A percentile compares a stretch with the other conserved stretches of the same genome.
Conservation (phyloP, 768 basidiomycete species). For the Mrakia gelida region DNA sequence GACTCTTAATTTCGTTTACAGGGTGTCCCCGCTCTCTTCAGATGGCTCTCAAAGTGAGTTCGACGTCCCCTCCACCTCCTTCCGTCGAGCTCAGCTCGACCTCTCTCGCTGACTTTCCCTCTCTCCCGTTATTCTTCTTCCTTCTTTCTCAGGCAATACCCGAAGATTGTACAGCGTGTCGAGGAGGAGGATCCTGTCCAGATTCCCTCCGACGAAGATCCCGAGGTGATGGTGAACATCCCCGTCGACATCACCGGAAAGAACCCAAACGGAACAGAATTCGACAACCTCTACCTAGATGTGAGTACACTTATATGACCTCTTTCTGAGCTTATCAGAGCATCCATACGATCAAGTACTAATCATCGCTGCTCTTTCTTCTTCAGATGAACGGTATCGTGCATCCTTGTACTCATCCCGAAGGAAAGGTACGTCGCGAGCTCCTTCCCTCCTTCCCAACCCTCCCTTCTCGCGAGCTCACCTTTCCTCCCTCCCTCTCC, state of each 20-base stretch:
- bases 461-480: neutral
- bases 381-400: conserved; percentile 96
- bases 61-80: neutral
- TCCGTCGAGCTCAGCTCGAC: too few species aligned
- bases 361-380: neutral
- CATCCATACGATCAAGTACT: neutral
- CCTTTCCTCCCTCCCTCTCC: neutral
- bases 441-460: neutral
- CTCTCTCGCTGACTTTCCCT: neutral
- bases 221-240: conserved; percentile 60
- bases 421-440: conserved; percentile 67
- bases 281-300: conserved; percentile 78
- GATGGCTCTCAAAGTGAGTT: conserved; percentile 78
- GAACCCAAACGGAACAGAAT: conserved; percentile 94
- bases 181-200: conserved; percentile 74
- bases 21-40: conserved; percentile 97
- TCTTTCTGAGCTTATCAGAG: neutral
- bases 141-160: conserved; percentile 62
- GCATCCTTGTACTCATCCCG: conserved; percentile 98
- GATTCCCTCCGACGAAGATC: conserved; percentile 47
- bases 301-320: conserved; percentile 8
- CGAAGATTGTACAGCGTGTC: conserved; percentile 70
- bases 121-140: neutral
- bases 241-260: conserved; percentile 72
- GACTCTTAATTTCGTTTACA: conserved; percentile 40